Evolutionary conservation across 441 rosid species (phyloP), one percentile per base, ranked within the genome.

Genomic region (Aquilaria agallochum): DNA sequence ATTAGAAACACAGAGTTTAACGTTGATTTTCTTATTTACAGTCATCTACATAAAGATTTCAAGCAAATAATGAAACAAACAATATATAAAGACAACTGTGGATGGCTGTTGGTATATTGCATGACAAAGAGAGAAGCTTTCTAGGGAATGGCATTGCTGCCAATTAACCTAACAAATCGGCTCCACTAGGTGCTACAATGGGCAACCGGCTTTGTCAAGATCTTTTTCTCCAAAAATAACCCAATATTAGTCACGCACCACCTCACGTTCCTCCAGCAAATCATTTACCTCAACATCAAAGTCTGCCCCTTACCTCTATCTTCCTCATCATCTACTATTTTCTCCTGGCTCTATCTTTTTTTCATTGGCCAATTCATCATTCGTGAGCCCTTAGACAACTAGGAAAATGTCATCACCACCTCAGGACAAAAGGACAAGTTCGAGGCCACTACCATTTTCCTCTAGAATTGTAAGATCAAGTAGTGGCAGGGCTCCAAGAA

Each of bases 171-270:
- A 33, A 92, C 98, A 0, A 95, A 92, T 53, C 88, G 95, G 61
- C 93, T 92, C 62, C 98, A 92, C 53, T 95, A 89, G 58, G 96
- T 92, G 27, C 89, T 92, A 0, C 69, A 96, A 56, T 89, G 98
- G 98, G 98, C 96, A 1, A 89, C 98, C 0, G 98, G 98, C 14
- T 92, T 95, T 0, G 91, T 92, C 0, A 96, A 89, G 65, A 92
- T 92, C 65, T 92, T 89, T 75, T 92, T 80, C 80, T 92, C 97
- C 15, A 75, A 74, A 48, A 92, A 92, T 86, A 92, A 92, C 45
- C 88, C 96, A 0, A 36, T 88, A 11, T 70, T 90, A 2, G 97
- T 80, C 44, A 84, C 76, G 12, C 62, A 78, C 11, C 76, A 94
- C 12, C 86, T 92, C 33, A 90, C 88, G 70, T 92, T 92, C 76